Conservation (phyloP, 768 basidiomycete species). For the Termitomyces sp. region DNA sequence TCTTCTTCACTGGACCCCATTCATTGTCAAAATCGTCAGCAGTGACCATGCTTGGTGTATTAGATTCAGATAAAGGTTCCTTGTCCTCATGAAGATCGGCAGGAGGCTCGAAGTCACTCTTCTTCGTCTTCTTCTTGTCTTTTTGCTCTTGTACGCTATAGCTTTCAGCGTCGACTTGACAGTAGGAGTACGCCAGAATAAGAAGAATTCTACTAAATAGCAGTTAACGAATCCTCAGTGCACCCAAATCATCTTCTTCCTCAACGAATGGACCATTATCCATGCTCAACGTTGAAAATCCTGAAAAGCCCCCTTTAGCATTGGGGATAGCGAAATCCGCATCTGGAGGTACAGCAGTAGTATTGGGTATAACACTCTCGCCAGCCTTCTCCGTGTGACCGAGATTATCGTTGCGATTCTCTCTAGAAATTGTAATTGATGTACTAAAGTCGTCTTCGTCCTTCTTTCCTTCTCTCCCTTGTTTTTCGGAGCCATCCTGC, state of each 20-base stretch:
- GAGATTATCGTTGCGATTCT: background rate
- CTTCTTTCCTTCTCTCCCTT: conserved; percentile 88
- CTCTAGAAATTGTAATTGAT: conserved; percentile 13
- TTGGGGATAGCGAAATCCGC: conserved; percentile 16
- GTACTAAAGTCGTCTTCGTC: conserved; percentile 82
- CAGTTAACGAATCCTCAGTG: conserved; percentile 58
- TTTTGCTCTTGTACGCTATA: conserved; percentile 41
- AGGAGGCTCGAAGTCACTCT: conserved; percentile 38
- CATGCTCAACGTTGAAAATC: conserved; percentile 43
- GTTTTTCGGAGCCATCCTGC: conserved; percentile 36
- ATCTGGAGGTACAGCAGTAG: conserved; percentile 31
- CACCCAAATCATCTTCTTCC: conserved; percentile 66
- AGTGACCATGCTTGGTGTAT: conserved; percentile 44
- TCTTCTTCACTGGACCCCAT: conserved; percentile 58
- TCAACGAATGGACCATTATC: conserved; percentile 32
- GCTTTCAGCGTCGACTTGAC: conserved; percentile 61
- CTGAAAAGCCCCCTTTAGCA: conserved; percentile 42
- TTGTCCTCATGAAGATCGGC: conserved; percentile 23
- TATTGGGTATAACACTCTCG: conserved; percentile 43
- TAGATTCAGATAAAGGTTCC: conserved; percentile 23
- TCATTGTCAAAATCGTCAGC: conserved; percentile 76
- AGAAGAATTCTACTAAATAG: background rate
- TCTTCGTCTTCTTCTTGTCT: conserved; percentile 49
- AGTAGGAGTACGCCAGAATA: background rate
- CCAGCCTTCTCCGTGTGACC: conserved; percentile 56